Evolutionary conservation across 2,329 filamentous ascomycete species (phyloP), one percentile per base, ranked within the genome.

Genomic region (Cladosporium cucumerinum): DNA sequence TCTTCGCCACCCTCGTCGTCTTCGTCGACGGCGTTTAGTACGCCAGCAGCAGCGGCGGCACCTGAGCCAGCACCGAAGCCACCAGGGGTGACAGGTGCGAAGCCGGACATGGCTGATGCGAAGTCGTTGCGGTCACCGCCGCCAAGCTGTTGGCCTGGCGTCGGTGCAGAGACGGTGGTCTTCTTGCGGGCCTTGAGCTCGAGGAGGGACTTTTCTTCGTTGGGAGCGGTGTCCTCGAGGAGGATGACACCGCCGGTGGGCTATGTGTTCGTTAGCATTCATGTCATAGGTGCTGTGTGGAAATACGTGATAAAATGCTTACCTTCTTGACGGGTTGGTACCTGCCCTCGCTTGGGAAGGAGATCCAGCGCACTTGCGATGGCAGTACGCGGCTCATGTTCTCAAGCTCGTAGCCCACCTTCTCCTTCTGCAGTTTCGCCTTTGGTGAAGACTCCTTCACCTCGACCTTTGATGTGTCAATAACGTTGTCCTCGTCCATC

Each of bases 321-420:
- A 94, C 92, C 87, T 96, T 89, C 82, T 91, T 92, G 68, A 98
- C 93, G 39, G 95, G 94, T 83, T 91, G 92, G 80, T 97, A 99
- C 71, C 96, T 89, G 23, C 74, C 76, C 54, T 91, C 91, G 68
- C 91, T 86, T 57, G 92, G 87, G 84, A 99, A 97, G 78, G 88
- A 96, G 74, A 99, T 92, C 78, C 94, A 97, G 82, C 96, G 97
- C 74, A 98, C 86, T 81, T 99, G 95, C 55, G 87, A 87, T 1
- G 93, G 95, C 57, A 99, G 86, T 39, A 99, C 93, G 72, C 95
- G 87, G 63, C 91, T 96, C 92, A 99, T 96, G 82, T 99, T 99
- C 75, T 95, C 91, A 67, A 99, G 86, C 69, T 97, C 93, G 76
- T 95, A 97, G 71, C 95, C 95, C 66, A 96, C 86, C 86, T 97